phyloP scores from a whole-genome alignment of 352 stramenopile species.

The Phytophthora lateralis region DNA sequence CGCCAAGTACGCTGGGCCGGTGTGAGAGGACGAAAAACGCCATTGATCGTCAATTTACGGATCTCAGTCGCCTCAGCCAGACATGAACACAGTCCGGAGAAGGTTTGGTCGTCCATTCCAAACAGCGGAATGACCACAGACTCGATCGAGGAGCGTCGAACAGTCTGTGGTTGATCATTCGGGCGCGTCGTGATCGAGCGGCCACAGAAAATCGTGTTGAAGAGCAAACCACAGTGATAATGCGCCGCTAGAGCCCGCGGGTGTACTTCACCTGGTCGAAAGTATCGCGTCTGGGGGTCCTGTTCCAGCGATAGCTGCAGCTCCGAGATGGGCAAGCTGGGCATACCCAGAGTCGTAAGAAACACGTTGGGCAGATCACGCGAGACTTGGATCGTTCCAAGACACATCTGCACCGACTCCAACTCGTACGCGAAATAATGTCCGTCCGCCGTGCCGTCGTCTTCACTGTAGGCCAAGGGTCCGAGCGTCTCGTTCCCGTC shows the following conservation, averaged over 20 bases:
- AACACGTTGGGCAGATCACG: slow-evolving; percentile 20
- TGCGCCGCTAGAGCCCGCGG: slow-evolving; percentile 14
- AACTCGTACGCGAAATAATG: slow-evolving; percentile 42
- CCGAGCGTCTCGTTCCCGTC: slow-evolving; percentile 9
- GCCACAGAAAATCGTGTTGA: slow-evolving; percentile 33
- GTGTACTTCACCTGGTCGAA: slow-evolving; percentile 11
- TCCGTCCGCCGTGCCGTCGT: slow-evolving; percentile 22
- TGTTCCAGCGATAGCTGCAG: slow-evolving; percentile 37
- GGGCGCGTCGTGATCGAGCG: slow-evolving; percentile 16
- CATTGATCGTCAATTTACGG: slow-evolving; percentile 27
- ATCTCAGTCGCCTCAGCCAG: slow-evolving; percentile 22
- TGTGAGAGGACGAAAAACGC: slow-evolving; percentile 25
- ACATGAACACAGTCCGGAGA: slow-evolving; percentile 29
- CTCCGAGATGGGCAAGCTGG: slow-evolving; percentile 28
- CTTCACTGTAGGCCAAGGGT: slow-evolving; percentile 1
- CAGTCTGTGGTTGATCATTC: slow-evolving; percentile 13
- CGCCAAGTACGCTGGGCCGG: slow-evolving; percentile 24
- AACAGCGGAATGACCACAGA: slow-evolving; percentile 36
- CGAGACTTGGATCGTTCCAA: slow-evolving; percentile 31
- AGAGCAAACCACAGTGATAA: slow-evolving; percentile 24
- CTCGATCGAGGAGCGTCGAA: slow-evolving; percentile 24
- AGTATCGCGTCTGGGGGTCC: slow-evolving; percentile 11
- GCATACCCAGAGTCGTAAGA: slow-evolving; percentile 21
- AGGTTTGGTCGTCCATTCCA: slow-evolving; percentile 29
- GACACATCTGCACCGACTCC: slow-evolving; percentile 40